These are phyloP conservation scores for Cydonia oblonga DNA, from an alignment of 331 rosid genomes.

Conservation along the genomic window DNA sequence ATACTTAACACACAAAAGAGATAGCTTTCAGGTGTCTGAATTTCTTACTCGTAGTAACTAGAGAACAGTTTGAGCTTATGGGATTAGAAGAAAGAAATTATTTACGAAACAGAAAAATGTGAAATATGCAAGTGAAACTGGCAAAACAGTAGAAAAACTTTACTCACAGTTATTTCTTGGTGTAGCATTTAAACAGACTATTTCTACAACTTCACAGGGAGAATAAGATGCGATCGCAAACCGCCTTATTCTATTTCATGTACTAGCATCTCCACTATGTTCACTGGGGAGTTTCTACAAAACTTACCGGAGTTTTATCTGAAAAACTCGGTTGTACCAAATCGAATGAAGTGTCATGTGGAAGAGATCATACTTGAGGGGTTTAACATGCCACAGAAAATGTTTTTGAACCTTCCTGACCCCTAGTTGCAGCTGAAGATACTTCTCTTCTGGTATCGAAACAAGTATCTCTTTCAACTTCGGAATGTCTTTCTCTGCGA, in stretches of 20 bases:
- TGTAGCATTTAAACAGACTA: neutral
- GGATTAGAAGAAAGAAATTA: neutral
- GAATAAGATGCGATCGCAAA: neutral
- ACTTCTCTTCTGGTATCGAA: conserved; percentile 63
- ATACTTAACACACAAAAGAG: neutral
- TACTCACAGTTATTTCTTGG: neutral
- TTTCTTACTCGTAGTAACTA: neutral
- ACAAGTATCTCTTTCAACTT: conserved; percentile 54
- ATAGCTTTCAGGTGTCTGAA: neutral
- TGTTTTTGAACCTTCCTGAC: conserved; percentile 76
- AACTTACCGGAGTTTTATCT: conserved; percentile 32
- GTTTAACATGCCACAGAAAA: conserved; percentile 79
- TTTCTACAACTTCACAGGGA: neutral
- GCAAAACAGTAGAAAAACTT: neutral
- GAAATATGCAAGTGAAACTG: neutral
- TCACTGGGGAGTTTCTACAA: neutral
- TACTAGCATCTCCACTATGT: neutral
- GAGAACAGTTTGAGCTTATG: neutral
- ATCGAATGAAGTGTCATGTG: conserved; percentile 94
- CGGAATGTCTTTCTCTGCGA: conserved; percentile 80
- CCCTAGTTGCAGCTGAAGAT: conserved; percentile 62
- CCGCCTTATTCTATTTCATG: neutral
- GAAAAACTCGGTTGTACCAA: conserved; percentile 89
- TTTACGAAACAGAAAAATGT: neutral
- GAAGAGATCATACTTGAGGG: conserved; percentile 78